Percentiles rank a stretch among this genome's conserved stretches.
phyloP scores from a whole-genome alignment of 2,329 filamentous ascomycete species.

The Fusarium solani-melongenae region DNA sequence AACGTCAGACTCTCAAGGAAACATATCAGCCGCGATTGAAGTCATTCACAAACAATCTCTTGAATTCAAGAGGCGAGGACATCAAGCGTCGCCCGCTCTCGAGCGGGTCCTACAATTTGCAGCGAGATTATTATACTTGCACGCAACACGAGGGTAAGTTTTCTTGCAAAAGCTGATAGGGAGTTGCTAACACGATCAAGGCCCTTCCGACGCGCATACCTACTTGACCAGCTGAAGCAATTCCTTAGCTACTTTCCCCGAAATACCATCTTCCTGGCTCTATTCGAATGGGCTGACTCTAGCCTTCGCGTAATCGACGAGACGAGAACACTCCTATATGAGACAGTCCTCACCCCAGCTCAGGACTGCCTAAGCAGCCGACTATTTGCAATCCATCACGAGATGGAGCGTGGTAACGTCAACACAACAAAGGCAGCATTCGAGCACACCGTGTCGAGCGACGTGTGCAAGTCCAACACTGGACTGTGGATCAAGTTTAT shows the following conservation, averaged over 20 bases:
- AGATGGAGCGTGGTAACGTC: conserved; percentile 58
- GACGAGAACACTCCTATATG: conserved; percentile 72
- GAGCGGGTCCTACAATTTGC: conserved; percentile 78
- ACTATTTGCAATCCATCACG: conserved; percentile 63
- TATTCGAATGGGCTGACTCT: conserved; percentile 80
- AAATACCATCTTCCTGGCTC: conserved; percentile 79
- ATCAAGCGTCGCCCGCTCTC: conserved; percentile 52
- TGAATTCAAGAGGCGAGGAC: conserved; percentile 54
- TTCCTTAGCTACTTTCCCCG: conserved; percentile 75
- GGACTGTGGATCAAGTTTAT: conserved; percentile 64
- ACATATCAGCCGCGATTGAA: conserved; percentile 63
- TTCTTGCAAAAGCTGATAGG: not conserved
- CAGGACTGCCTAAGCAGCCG: conserved; percentile 58
- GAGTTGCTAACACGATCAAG: conserved; percentile 49
- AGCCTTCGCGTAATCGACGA: conserved; percentile 80
- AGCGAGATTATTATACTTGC: conserved; percentile 72
- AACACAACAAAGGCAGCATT: conserved; percentile 64
- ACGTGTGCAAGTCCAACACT: conserved; percentile 52
- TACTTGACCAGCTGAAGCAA: conserved; percentile 70
- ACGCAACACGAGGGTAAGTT: conserved; percentile 68
- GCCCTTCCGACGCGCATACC: conserved; percentile 73
- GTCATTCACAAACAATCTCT: conserved; percentile 55
- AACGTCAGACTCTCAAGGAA: conserved; percentile 61
- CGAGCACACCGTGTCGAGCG: conserved; percentile 60
- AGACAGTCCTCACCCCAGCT: conserved; percentile 56